Conservation (phyloP, 106 monocot species). For the Platanthera guangdongensis region DNA sequence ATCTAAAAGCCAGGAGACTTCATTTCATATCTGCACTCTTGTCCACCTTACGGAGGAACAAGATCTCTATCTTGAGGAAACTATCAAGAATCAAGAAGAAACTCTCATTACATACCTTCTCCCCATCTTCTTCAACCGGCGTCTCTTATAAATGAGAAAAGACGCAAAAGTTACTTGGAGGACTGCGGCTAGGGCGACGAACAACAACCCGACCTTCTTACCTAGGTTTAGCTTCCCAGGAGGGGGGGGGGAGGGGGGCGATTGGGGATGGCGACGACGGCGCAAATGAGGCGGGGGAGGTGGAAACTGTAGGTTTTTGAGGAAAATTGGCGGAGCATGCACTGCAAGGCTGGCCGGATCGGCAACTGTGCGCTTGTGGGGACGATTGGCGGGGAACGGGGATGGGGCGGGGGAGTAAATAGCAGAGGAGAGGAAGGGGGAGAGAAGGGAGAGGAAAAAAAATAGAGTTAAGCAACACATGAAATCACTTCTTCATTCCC, state of each 20-base stretch:
- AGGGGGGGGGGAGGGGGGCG: background rate
- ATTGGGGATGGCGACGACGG: background rate
- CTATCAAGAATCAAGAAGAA: slow-evolving; percentile 2
- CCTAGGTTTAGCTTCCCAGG: slow-evolving; percentile 9
- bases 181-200: slow-evolving; percentile 3
- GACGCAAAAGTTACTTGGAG: slow-evolving; percentile 8
- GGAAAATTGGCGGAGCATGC: background rate
- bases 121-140: slow-evolving; percentile 9
- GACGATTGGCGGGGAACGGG: background rate
- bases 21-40: background rate
- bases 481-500: no score
- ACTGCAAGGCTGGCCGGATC: background rate
- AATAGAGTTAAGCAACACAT: slow-evolving; percentile 15
- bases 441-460: background rate
- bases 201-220: slow-evolving; percentile 9
- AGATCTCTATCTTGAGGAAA: background rate
- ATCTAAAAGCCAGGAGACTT: background rate
- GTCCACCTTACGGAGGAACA: background rate
- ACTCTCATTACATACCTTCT: background rate
- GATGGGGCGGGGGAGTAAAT: background rate
- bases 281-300: background rate
- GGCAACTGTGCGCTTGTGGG: no score
- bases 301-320: background rate
- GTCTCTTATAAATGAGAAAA: slow-evolving; percentile 15
- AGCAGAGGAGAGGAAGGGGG: slow-evolving; percentile 2